Evolutionary conservation across 208 protist genomes (phyloP).

Genomic region (Trypanosoma brucei): DNA sequence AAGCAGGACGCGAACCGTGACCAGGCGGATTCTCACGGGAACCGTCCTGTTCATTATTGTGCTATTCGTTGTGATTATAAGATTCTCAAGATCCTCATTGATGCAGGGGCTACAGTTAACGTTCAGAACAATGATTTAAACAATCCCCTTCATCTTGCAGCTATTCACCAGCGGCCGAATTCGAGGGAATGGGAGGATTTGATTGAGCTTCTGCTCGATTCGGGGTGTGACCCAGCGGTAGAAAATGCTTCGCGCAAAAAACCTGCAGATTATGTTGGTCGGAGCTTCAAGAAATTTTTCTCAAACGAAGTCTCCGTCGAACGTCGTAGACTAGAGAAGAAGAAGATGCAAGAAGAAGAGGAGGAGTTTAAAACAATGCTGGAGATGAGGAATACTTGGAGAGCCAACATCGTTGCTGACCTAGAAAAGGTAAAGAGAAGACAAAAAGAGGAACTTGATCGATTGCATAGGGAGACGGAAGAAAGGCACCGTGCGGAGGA

Average conservation of each 20-base stretch:
- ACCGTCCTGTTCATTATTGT: conserved; percentile 82
- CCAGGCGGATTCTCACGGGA: conserved; percentile 62
- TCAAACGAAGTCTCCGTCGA: conserved; percentile 62
- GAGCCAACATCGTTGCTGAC: conserved; percentile 14
- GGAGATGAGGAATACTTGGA: conserved; percentile 35
- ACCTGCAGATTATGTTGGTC: conserved; percentile 73
- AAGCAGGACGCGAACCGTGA: conserved; percentile 66
- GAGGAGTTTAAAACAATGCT: conserved; percentile 37
- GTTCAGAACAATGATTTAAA: conserved; percentile 77
- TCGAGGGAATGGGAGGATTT: conserved; percentile 86
- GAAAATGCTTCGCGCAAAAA: conserved; percentile 81
- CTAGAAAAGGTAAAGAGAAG: conserved; percentile 24
- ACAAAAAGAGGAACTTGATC: conserved; percentile 57
- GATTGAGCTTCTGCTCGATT: conserved; percentile 56
- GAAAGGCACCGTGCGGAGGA: conserved; percentile 63
- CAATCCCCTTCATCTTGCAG: conserved; percentile 79
- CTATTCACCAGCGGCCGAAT: conserved; percentile 69
- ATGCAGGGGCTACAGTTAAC: conserved; percentile 42
- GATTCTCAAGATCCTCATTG: conserved; percentile 72
- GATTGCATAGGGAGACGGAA: conserved; percentile 58
- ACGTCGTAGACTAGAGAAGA: conserved; percentile 24
- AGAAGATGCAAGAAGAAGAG: conserved; percentile 36
- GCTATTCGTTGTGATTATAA: conserved; percentile 79
- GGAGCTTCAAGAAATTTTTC: conserved; percentile 75
- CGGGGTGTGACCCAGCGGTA: conserved; percentile 62